phyloP scores from a whole-genome alignment of 2,329 filamentous ascomycete genomes.

The Pseudogymnoascus sp. region DNA sequence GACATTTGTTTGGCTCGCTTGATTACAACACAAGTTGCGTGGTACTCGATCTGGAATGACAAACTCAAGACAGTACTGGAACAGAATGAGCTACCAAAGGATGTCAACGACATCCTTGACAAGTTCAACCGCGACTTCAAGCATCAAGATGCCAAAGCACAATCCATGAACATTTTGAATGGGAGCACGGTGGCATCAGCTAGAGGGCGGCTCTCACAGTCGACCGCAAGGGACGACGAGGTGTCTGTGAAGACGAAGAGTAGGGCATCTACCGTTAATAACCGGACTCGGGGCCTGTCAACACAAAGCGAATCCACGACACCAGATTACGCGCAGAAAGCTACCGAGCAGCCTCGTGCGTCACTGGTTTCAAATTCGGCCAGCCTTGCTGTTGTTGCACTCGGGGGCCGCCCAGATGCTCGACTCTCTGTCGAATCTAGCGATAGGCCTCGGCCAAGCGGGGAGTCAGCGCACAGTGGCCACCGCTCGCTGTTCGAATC shows the following conservation, averaged over 20 bases:
- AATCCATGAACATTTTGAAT: constrained; percentile 69
- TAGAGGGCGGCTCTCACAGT: constrained; percentile 27
- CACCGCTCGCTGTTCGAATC: not conserved
- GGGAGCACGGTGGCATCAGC: constrained; percentile 39
- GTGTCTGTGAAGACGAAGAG: constrained; percentile 26
- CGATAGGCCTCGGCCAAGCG: constrained; percentile 5
- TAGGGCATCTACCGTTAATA: constrained; percentile 23
- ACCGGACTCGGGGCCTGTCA: constrained; percentile 49
- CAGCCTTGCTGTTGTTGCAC: not conserved
- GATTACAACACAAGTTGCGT: constrained; percentile 71
- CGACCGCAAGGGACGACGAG: constrained; percentile 33
- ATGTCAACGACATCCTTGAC: constrained; percentile 63
- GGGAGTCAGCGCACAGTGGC: not conserved
- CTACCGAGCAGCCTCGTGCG: not conserved
- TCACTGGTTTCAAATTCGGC: not conserved
- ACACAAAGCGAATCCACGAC: constrained; percentile 52
- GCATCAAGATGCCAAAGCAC: constrained; percentile 62
- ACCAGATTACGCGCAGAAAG: not conserved
- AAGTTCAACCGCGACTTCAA: constrained; percentile 73
- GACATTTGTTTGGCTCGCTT: constrained; percentile 77
- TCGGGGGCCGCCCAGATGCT: not conserved
- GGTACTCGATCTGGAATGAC: constrained; percentile 75
- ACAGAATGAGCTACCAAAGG: constrained; percentile 52
- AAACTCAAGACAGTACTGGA: constrained; percentile 71
- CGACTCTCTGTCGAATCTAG: not conserved